Conservation (phyloP, 2,329 filamentous ascomycete genomes). For the Nakataea oryzae region DNA sequence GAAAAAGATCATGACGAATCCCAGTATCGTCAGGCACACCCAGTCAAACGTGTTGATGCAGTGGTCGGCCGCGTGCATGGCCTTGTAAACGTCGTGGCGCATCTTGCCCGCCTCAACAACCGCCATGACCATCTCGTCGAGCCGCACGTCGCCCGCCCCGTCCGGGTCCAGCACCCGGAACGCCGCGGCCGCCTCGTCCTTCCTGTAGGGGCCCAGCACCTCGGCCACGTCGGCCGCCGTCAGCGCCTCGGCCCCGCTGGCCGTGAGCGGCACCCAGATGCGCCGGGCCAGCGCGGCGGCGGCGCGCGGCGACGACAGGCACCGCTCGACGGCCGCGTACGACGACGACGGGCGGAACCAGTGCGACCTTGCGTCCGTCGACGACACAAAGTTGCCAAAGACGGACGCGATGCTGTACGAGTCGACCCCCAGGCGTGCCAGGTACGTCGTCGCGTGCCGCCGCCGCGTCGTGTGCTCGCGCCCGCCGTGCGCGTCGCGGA, state of each 20-base stretch:
- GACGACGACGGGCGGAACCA: slow-evolving; percentile 15
- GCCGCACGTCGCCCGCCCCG: slow-evolving; percentile 15
- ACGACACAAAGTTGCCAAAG: slow-evolving; percentile 16
- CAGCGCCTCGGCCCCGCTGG: slow-evolving; percentile 11
- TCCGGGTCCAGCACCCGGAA: slow-evolving; percentile 36
- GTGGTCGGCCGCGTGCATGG: slow-evolving; percentile 17
- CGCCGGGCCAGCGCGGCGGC: slow-evolving; percentile 15
- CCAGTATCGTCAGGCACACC: slow-evolving; percentile 14
- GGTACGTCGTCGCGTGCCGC: slow-evolving; percentile 13
- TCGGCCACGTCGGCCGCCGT: slow-evolving; percentile 14
- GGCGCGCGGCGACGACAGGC: slow-evolving; percentile 14
- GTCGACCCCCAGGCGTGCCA: slow-evolving; percentile 15
- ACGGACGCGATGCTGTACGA: slow-evolving; percentile 14
- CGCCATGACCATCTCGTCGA: slow-evolving; percentile 17
- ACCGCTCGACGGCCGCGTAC: slow-evolving; percentile 16
- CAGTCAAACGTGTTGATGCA: slow-evolving; percentile 19
- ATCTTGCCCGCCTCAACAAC: slow-evolving; percentile 15
- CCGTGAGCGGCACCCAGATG: slow-evolving; percentile 18
- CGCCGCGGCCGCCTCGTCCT: slow-evolving; percentile 11
- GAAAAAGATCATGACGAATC: slow-evolving; percentile 16
- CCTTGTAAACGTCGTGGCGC: slow-evolving; percentile 16
- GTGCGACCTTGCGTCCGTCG: slow-evolving; percentile 11
- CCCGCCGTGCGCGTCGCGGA: slow-evolving; percentile 14
- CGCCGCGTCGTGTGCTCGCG: slow-evolving; percentile 12
- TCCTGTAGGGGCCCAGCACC: slow-evolving; percentile 14